Conservation (phyloP, 331 rosid species). For the Quercus tomentella region DNA sequence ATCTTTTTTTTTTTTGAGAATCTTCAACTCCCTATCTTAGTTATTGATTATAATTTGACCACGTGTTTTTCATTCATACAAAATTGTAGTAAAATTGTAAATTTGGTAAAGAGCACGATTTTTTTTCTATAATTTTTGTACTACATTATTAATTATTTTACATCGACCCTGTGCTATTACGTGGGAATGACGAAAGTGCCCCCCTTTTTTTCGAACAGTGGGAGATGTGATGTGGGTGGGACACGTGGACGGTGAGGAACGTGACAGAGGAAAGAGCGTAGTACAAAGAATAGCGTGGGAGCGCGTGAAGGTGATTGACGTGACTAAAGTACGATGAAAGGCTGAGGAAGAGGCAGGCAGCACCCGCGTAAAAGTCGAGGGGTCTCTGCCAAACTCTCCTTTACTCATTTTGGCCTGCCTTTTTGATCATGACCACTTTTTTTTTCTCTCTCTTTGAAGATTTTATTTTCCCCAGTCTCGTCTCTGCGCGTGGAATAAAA, state of each 20-base stretch:
- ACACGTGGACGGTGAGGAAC: constrained; percentile 18
- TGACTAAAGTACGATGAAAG: constrained; percentile 89
- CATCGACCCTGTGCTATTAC: background rate
- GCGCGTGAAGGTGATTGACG: constrained; percentile 50
- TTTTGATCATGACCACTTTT: constrained; percentile 1
- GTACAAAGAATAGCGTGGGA: background rate
- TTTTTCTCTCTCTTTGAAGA: background rate
- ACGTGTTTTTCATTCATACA: too few species aligned
- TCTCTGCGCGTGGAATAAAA: background rate
- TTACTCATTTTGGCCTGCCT: constrained; percentile 16
- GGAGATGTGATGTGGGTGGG: background rate
- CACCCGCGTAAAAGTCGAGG: constrained; percentile 97
- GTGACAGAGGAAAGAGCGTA: background rate
- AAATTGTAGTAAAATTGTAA: too few species aligned
- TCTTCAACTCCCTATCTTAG: too few species aligned
- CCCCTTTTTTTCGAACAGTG: background rate
- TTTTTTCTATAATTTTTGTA: too few species aligned
- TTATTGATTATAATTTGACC: too few species aligned
- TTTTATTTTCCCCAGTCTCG: too few species aligned
- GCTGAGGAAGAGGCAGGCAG: constrained; percentile 39
- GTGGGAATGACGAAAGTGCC: background rate
- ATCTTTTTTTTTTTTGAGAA: too few species aligned
- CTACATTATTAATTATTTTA: too few species aligned
- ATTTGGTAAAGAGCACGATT: too few species aligned
- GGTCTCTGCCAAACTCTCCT: constrained; percentile 42